Percentiles rank a stretch among this genome's conserved stretches.
These are phyloP conservation scores for Trametes cinnabarina DNA, from an alignment of 768 basidiomycete species.

Conservation along the genomic window DNA sequence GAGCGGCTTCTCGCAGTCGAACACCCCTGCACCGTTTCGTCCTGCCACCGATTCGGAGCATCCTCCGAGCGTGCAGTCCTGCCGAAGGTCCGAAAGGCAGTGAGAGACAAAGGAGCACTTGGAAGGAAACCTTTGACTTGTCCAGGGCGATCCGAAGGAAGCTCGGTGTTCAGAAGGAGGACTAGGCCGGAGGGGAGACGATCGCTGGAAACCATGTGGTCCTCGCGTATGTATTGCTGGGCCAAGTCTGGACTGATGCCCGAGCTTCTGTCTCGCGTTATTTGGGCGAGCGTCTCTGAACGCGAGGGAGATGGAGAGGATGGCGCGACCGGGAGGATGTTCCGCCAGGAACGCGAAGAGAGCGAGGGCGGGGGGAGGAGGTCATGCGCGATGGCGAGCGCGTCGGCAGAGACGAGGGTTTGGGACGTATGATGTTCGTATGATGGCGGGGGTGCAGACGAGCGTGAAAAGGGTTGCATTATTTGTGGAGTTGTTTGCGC, in stretches of 20 bases:
- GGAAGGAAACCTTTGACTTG: not conserved
- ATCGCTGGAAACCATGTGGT: constrained; percentile 8
- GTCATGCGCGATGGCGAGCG: constrained; percentile 8
- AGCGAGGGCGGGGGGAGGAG: not conserved
- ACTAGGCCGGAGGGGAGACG: not conserved
- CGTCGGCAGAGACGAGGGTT: not conserved
- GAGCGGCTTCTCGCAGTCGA: constrained; percentile 3
- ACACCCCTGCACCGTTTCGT: not conserved
- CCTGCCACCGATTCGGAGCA: too few relatives aligned
- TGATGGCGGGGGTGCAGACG: constrained; percentile 6
- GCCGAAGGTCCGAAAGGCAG: not conserved
- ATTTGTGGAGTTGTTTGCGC: not conserved
- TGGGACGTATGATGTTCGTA: constrained; percentile 5
- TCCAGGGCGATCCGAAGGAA: not conserved
- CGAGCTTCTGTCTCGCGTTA: not conserved
- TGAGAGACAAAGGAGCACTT: not conserved
- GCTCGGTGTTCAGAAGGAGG: not conserved
- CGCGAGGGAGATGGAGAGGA: not conserved
- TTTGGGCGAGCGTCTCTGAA: not conserved
- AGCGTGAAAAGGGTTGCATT: not conserved
- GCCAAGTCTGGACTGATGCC: not conserved
- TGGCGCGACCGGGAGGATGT: not conserved
- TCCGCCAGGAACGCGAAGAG: constrained; percentile 11
- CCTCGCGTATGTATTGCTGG: not conserved
- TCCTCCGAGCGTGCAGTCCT: not conserved